These are phyloP conservation scores for Hypoxylon sp. DNA, from an alignment of 2,329 filamentous ascomycete genomes.

Conservation along the genomic window DNA sequence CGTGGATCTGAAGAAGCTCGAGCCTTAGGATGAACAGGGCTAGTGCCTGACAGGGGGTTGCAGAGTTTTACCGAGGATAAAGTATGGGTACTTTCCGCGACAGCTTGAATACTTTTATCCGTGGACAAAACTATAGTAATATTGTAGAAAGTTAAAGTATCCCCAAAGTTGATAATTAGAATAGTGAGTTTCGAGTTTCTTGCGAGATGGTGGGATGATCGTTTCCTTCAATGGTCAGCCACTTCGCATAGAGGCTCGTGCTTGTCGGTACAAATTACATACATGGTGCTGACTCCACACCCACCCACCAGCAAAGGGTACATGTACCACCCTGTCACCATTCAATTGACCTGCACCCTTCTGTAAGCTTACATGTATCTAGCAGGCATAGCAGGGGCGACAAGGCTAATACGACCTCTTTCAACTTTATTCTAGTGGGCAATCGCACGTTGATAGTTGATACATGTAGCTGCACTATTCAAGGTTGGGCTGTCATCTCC, in stretches of 20 bases:
- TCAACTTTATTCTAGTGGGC: conserved; percentile 1
- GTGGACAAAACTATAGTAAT: neutral
- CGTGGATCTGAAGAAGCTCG: conserved; percentile 33
- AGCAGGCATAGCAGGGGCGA: conserved; percentile 8
- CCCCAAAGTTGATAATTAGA: neutral
- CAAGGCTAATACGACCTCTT: conserved; percentile 15
- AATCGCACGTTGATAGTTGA: neutral
- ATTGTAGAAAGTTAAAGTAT: conserved; percentile 10
- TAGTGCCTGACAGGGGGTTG: conserved; percentile 13
- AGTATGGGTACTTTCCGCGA: conserved; percentile 24
- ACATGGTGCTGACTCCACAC: conserved; percentile 15
- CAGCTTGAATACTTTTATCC: conserved; percentile 2
- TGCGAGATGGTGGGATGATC: conserved; percentile 41
- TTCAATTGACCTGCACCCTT: conserved; percentile 24
- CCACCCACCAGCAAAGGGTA: neutral
- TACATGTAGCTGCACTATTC: neutral
- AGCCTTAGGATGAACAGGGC: conserved; percentile 31
- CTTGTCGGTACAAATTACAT: conserved; percentile 25
- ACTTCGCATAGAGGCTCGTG: conserved; percentile 37
- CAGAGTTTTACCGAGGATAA: conserved; percentile 24
- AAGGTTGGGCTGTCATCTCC: conserved; percentile 9
- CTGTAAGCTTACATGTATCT: conserved; percentile 3
- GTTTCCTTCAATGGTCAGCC: conserved; percentile 16
- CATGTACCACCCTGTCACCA: conserved; percentile 11
- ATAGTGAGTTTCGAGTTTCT: conserved; percentile 18